These are phyloP conservation scores for Termitomyces sp. DNA, from an alignment of 768 basidiomycete genomes.

Conservation along the genomic window DNA sequence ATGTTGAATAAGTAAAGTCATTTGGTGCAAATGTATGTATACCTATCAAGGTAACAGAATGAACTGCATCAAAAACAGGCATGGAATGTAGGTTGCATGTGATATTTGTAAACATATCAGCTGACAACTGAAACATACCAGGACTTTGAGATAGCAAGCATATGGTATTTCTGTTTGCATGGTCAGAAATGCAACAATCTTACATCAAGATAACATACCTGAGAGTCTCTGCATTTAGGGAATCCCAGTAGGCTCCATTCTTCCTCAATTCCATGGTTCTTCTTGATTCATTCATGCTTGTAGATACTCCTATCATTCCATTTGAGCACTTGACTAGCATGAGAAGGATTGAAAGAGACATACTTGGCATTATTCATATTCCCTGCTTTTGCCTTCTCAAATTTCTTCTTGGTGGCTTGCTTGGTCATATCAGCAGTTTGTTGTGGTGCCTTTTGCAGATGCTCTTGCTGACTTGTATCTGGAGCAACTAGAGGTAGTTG, in stretches of 20 bases:
- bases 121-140: not conserved
- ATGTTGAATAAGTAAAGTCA: not conserved
- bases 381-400: not conserved
- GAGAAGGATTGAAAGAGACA: not conserved
- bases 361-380: slow-evolving; percentile 2
- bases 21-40: not conserved
- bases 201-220: not conserved
- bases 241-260: slow-evolving; percentile 1
- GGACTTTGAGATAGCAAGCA: not conserved
- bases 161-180: not conserved
- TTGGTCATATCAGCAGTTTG: not conserved
- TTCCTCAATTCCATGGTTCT: not conserved
- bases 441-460: not conserved
- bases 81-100: not conserved
- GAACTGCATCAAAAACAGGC: not conserved
- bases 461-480: not conserved
- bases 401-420: not conserved
- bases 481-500: not conserved
- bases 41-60: not conserved
- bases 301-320: not conserved
- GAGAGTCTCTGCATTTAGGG: not conserved
- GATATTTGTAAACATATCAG: not conserved
- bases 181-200: not conserved
- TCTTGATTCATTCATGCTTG: not conserved
- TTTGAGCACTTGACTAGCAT: not conserved